These are phyloP conservation scores for Aureobasidium sp. DNA, from an alignment of 2,329 filamentous ascomycete genomes.

Conservation along the genomic window DNA sequence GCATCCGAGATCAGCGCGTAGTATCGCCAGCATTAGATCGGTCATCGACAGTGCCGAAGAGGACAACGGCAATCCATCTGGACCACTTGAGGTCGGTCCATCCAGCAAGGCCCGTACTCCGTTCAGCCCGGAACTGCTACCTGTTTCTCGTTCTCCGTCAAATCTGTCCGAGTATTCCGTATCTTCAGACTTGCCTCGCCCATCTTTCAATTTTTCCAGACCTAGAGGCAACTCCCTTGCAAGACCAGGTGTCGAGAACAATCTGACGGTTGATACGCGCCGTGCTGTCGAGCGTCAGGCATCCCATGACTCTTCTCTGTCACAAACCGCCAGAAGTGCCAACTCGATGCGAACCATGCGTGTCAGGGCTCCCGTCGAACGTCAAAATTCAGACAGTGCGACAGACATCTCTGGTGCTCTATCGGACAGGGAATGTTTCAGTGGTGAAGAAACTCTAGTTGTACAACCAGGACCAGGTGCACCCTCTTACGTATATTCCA, in stretches of 20 bases:
- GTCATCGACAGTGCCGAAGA: slow-evolving; percentile 55
- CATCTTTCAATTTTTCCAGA: slow-evolving; percentile 88
- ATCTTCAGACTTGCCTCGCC: slow-evolving; percentile 54
- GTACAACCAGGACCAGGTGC: slow-evolving; percentile 44
- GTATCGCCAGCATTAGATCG: slow-evolving; percentile 40
- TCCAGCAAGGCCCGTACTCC: slow-evolving; percentile 59
- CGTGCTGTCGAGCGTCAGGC: not conserved
- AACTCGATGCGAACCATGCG: not conserved
- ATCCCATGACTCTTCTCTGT: not conserved
- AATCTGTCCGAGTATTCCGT: slow-evolving; percentile 73
- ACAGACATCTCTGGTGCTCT: slow-evolving; percentile 5
- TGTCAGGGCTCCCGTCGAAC: slow-evolving; percentile 22
- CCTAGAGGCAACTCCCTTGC: slow-evolving; percentile 65
- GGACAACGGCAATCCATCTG: slow-evolving; percentile 57
- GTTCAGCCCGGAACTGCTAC: slow-evolving; percentile 54
- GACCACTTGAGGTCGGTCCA: slow-evolving; percentile 55
- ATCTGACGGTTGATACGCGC: slow-evolving; percentile 14
- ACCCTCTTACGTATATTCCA: slow-evolving; percentile 79
- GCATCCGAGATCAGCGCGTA: slow-evolving; percentile 36
- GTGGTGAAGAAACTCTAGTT: slow-evolving; percentile 16
- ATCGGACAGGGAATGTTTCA: slow-evolving; percentile 12
- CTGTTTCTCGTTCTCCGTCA: slow-evolving; percentile 72
- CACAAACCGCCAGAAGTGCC: not conserved
- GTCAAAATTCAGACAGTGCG: slow-evolving; percentile 35
- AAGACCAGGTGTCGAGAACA: slow-evolving; percentile 18